These are phyloP conservation scores for Selaginella moellendorffii DNA, from an alignment of 75 land plant genomes.

Conservation along the genomic window DNA sequence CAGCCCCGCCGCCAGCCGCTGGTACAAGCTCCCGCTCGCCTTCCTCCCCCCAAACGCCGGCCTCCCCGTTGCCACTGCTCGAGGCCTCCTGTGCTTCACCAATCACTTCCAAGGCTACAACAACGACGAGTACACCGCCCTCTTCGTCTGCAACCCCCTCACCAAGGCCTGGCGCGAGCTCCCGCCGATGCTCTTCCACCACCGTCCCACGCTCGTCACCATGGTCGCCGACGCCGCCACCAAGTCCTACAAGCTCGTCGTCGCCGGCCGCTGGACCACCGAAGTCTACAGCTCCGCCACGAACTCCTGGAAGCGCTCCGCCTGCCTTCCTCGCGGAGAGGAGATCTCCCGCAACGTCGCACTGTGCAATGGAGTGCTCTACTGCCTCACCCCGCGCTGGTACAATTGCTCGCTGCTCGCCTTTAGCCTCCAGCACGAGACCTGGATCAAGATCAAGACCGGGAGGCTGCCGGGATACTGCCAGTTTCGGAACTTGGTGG, in stretches of 20 bases:
- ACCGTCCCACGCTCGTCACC: conserved; percentile 13
- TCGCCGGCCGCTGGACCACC: conserved; percentile 22
- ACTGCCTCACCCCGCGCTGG: conserved; percentile 14
- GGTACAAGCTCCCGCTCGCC: conserved; percentile 16
- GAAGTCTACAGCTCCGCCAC: conserved; percentile 13
- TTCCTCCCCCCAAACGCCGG: conserved; percentile 16
- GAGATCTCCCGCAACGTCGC: conserved; percentile 14
- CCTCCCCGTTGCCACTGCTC: conserved; percentile 16
- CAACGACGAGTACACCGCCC: conserved; percentile 2
- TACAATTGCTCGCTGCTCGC: conserved; percentile 13
- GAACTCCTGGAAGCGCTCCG: conserved; percentile 13
- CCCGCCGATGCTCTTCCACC: conserved; percentile 16
- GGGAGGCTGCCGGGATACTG: conserved; percentile 18
- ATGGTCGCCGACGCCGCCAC: conserved; percentile 10
- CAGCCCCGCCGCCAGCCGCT: not conserved
- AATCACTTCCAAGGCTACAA: too few species aligned
- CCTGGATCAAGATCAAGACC: conserved; percentile 16
- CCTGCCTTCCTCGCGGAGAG: conserved; percentile 14
- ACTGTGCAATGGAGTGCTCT: conserved; percentile 11
- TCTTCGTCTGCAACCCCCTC: conserved; percentile 19
- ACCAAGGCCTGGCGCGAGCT: conserved; percentile 17
- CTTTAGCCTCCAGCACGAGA: conserved; percentile 14
- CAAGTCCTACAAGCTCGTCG: conserved; percentile 12
- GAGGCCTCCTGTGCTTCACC: conserved; percentile 18
- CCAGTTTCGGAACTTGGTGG: conserved; percentile 14